Conservation (phyloP, 116 monocot species). For the Trichopus zeylanicus region DNA sequence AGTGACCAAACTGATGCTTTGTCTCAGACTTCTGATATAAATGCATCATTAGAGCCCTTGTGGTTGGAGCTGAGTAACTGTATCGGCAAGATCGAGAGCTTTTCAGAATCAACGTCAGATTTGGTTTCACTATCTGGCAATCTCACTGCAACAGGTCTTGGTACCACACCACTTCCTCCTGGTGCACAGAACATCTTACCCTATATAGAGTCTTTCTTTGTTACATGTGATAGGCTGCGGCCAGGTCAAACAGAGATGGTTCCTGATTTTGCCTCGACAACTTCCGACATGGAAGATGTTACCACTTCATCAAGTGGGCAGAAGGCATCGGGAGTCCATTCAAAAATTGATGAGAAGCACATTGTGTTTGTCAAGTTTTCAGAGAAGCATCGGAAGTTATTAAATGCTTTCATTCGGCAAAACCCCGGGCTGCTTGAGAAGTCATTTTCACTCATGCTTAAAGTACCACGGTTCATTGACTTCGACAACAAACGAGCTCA, state of each 20-base stretch:
- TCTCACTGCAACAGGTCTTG: conserved; percentile 17
- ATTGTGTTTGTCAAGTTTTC: conserved; percentile 80
- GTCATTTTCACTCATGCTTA: conserved; percentile 92
- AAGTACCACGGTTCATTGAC: conserved; percentile 95
- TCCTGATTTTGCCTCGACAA: conserved; percentile 38
- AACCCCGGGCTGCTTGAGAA: conserved; percentile 96
- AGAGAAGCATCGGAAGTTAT: conserved; percentile 81
- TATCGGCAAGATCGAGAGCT: conserved; percentile 86
- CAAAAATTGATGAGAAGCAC: conserved; percentile 68
- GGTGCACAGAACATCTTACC: conserved; percentile 93
- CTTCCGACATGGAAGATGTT: conserved; percentile 59
- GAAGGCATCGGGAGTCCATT: conserved; percentile 17
- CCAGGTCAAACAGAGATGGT: conserved; percentile 45
- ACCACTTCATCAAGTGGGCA: conserved; percentile 30
- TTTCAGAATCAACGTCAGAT: conserved; percentile 62
- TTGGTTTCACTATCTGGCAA: conserved; percentile 26
- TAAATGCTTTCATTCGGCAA: conserved; percentile 93
- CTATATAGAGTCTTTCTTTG: conserved; percentile 98
- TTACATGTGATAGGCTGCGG: conserved; percentile 82
- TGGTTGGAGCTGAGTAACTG: conserved; percentile 91
- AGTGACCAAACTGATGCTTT: conserved; percentile 56
- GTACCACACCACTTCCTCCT: conserved; percentile 71
- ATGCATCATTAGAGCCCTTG: conserved; percentile 70
- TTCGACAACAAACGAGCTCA: conserved; percentile 97
- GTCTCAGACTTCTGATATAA: conserved; percentile 67